A percentile compares a stretch with the other conserved stretches of the same genome.
phyloP scores from a whole-genome alignment of 345 rosid species.

The Cardamine chenopodiifolia region DNA sequence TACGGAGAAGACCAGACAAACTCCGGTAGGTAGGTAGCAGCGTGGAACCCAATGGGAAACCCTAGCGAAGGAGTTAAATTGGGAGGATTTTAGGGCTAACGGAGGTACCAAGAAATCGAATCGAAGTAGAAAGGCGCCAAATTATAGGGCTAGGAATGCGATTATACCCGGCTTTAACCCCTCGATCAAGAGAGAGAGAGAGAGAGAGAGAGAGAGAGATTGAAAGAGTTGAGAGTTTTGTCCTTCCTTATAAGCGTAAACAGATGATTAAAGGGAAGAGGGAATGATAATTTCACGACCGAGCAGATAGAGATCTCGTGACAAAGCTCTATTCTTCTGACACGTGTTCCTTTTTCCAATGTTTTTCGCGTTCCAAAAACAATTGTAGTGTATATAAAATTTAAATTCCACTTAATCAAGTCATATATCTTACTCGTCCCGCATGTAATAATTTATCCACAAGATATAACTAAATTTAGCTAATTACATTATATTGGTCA shows the following conservation, averaged over 20 bases:
- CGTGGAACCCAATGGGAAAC: background rate
- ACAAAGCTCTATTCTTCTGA: background rate
- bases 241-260: slow-evolving; percentile 33
- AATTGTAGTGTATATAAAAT: too few relatives aligned
- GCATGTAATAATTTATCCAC: too few relatives aligned
- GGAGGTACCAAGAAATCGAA: slow-evolving; percentile 23
- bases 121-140: slow-evolving; percentile 35
- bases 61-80: slow-evolving; percentile 20
- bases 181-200: slow-evolving; percentile 38
- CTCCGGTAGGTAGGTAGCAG: background rate
- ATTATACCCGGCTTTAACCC: slow-evolving; percentile 42
- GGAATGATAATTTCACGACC: slow-evolving; percentile 40
- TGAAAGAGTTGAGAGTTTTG: slow-evolving; percentile 22
- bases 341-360: slow-evolving; percentile 43
- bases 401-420: too few relatives aligned
- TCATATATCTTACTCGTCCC: too few relatives aligned
- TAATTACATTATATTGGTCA: background rate
- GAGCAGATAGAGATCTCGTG: slow-evolving; percentile 32
- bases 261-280: slow-evolving; percentile 24
- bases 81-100: background rate
- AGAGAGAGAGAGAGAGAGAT: slow-evolving; percentile 22
- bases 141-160: slow-evolving; percentile 1
- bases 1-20: background rate
- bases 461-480: too few relatives aligned
- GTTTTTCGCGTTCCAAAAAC: too few relatives aligned